Conservation (phyloP, 176 grass and related monocot species). For the Paspalum notatum region DNA sequence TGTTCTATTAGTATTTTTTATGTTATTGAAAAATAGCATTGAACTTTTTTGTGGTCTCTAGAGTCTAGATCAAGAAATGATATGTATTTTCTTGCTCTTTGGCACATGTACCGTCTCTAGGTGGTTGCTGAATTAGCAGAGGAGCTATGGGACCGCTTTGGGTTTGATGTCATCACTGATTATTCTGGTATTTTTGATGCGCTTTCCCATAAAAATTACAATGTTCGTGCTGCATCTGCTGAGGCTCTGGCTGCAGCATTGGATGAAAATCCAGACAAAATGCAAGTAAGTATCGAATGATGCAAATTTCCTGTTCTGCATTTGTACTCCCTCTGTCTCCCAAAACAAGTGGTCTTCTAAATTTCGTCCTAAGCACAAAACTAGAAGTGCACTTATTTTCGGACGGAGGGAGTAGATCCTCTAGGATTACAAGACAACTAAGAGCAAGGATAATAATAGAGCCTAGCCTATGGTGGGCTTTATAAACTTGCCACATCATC, state of each 20-base stretch:
- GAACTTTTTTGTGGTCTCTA: not conserved
- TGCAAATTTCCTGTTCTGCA: not conserved
- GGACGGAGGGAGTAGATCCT: too few relatives aligned
- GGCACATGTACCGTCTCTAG: conserved; percentile 55
- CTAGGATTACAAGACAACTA: too few relatives aligned
- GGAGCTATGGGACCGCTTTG: conserved; percentile 88
- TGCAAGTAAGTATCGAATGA: conserved; percentile 64
- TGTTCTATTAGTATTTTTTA: conserved; percentile 30
- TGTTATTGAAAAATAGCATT: conserved; percentile 14
- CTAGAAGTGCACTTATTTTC: too few relatives aligned
- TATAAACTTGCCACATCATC: too few relatives aligned
- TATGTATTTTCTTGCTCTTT: conserved; percentile 37
- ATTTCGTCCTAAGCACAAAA: too few relatives aligned
- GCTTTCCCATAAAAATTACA: conserved; percentile 87
- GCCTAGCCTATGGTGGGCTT: too few relatives aligned
- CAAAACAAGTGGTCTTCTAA: too few relatives aligned
- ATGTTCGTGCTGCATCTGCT: conserved; percentile 84
- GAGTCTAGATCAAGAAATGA: not conserved
- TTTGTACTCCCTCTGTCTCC: not conserved
- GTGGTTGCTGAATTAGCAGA: conserved; percentile 88
- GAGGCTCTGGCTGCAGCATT: conserved; percentile 93
- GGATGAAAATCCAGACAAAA: conserved; percentile 86
- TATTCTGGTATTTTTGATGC: conserved; percentile 85
- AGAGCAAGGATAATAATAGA: too few relatives aligned
- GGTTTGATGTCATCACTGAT: conserved; percentile 83